These are phyloP conservation scores for Kalaharituber pfeilii DNA, from an alignment of 2,329 filamentous ascomycete species.

Conservation along the genomic window DNA sequence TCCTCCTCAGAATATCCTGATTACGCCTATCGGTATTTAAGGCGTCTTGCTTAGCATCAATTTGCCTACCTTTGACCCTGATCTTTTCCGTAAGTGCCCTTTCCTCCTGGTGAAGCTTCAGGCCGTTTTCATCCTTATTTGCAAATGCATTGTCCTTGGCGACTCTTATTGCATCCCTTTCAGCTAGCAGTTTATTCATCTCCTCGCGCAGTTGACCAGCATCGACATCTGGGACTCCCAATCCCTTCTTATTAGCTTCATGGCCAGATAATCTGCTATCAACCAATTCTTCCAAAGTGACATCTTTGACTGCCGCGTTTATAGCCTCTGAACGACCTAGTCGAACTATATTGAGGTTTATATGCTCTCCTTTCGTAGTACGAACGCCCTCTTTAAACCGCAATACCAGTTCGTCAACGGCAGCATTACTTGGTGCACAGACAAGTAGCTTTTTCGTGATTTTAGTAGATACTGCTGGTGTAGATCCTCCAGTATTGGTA, in stretches of 20 bases:
- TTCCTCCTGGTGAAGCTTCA: constrained; percentile 52
- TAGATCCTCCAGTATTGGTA: constrained; percentile 24
- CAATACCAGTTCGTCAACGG: constrained; percentile 88
- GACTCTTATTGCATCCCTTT: constrained; percentile 24
- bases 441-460: constrained; percentile 71
- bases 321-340: constrained; percentile 84
- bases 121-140: constrained; percentile 29
- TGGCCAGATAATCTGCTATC: constrained; percentile 41
- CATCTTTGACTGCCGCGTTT: constrained; percentile 71
- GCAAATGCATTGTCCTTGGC: constrained; percentile 47
- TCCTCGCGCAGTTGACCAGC: constrained; percentile 32
- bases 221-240: constrained; percentile 29
- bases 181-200: constrained; percentile 51
- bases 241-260: constrained; percentile 27
- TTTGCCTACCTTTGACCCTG: constrained; percentile 48
- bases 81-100: constrained; percentile 63
- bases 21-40: constrained; percentile 68
- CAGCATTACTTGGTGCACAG: constrained; percentile 95
- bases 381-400: constrained; percentile 77
- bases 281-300: constrained; percentile 85
- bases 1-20: constrained; percentile 65
- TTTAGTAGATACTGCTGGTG: constrained; percentile 22
- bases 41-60: constrained; percentile 73
- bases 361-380: constrained; percentile 51
- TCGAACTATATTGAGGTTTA: constrained; percentile 73